These are phyloP conservation scores for Yamadazyma oceani DNA, from an alignment of 1,139 yeast species.

Conservation along the genomic window DNA sequence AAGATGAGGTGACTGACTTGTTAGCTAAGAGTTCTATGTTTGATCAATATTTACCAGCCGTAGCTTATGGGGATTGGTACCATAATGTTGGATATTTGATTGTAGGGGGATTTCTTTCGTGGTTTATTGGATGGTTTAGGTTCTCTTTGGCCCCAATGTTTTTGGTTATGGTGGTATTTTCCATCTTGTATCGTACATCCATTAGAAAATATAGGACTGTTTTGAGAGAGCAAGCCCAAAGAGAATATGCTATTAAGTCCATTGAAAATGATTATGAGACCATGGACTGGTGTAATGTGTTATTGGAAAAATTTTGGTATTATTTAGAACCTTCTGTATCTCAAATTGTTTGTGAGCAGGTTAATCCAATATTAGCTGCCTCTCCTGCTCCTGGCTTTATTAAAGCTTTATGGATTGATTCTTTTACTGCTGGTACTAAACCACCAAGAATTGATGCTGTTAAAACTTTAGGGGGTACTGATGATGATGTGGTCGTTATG, in stretches of 20 bases:
- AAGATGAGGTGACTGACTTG: slow-evolving; percentile 70
- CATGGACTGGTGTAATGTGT: slow-evolving; percentile 90
- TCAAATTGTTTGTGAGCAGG: slow-evolving; percentile 81
- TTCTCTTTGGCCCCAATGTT: slow-evolving; percentile 82
- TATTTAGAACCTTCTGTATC: slow-evolving; percentile 88
- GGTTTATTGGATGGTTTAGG: slow-evolving; percentile 74
- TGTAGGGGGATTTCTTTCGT: slow-evolving; percentile 67
- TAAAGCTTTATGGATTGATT: slow-evolving; percentile 79
- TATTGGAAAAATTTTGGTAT: slow-evolving; percentile 88
- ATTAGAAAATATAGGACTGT: slow-evolving; percentile 73
- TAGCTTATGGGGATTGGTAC: slow-evolving; percentile 91
- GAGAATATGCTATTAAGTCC: slow-evolving; percentile 76
- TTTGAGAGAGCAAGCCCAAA: slow-evolving; percentile 77
- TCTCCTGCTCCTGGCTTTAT: slow-evolving; percentile 82
- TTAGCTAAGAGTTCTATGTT: slow-evolving; percentile 66
- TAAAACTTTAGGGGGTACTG: slow-evolving; percentile 83
- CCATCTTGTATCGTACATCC: slow-evolving; percentile 78
- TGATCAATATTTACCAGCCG: slow-evolving; percentile 69
- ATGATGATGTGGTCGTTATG: slow-evolving; percentile 91
- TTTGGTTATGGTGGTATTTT: slow-evolving; percentile 58
- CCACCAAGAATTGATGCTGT: slow-evolving; percentile 92
- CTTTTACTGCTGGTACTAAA: slow-evolving; percentile 89
- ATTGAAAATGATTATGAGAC: slow-evolving; percentile 90
- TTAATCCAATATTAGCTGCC: slow-evolving; percentile 75
- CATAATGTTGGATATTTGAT: slow-evolving; percentile 75